Base-by-base conservation (phyloP, 345 rosid species). In the Bruguiera gymnorhiza region DNA sequence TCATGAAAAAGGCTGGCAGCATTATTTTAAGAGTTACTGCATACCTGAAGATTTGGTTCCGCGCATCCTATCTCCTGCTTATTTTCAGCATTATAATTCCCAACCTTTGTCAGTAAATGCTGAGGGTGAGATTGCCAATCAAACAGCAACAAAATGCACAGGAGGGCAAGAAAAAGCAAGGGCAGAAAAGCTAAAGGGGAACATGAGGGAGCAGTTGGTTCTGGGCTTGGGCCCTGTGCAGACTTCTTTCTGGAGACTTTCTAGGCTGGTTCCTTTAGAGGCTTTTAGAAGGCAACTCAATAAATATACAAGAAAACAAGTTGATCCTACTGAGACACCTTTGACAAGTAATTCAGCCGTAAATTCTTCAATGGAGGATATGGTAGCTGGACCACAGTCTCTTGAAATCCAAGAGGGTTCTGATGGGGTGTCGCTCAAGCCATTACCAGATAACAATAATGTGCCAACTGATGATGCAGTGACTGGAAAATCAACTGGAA, bases 21-120 rank as follows among this genome's bases (percentile, higher is more conserved):
- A 89, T 30, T 82, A 88, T 82, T 94, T 91, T 82, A 91, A 88
- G 83, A 94, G 93, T 79, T 94, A 88, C 78, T 94, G 98, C 78
- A 94, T 94, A 71, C 97, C 97, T 68, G 97, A 94, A 80, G 98
- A 94, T 83, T 76, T 94, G 70, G 97, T 94, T 75, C 98, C 97
- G 18, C 95, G 96, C 48, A 84, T 94, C 67, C 74, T 94, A 31
- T 94, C 98, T 75, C 98, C 98, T 60, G 97, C 98, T 64, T 94
- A 94, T 83, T 94, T 94, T 77, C 91, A 91, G 86, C 97, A 88
- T 73, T 94, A 94, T 72, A 91, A 86, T 79, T 86, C 82, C 23
- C 97, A 88, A 65, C 79, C 86, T 71, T 78, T 81, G 15, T 82
- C 84, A 62, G 66, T 71, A 69, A 68, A 81, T 57, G 64, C 81